A percentile compares a stretch with the other conserved stretches of the same genome.
phyloP scores from a whole-genome alignment of 139 green algal species.

The Zygnema circumcarinatum region DNA sequence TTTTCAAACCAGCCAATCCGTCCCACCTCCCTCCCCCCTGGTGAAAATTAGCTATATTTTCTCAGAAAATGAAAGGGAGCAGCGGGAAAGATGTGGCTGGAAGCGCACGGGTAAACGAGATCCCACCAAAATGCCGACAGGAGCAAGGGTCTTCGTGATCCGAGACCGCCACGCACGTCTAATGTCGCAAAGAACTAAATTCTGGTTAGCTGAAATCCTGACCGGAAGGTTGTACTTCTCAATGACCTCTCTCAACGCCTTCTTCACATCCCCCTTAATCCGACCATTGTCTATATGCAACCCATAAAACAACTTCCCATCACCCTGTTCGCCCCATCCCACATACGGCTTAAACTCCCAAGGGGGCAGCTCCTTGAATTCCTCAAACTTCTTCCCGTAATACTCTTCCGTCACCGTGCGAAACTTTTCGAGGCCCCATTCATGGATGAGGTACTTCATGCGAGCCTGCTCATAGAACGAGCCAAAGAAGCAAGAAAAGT shows the following conservation, averaged over 20 bases:
- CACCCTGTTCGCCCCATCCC: conserved; percentile 87
- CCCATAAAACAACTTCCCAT: conserved; percentile 72
- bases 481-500: background rate
- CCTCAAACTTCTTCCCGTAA: conserved; percentile 93
- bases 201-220: conserved; percentile 72
- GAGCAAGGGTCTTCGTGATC: conserved; percentile 45
- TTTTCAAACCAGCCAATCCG: too few relatives aligned
- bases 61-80: too few relatives aligned
- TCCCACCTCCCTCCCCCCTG: too few relatives aligned
- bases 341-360: conserved; percentile 97
- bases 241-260: conserved; percentile 65
- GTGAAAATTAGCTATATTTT: too few relatives aligned
- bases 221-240: conserved; percentile 69
- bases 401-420: conserved; percentile 93
- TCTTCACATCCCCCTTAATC: conserved; percentile 69
- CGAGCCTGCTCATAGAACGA: conserved; percentile 69
- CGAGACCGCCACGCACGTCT: conserved; percentile 66
- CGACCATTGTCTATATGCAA: conserved; percentile 91
- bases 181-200: conserved; percentile 95
- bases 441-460: conserved; percentile 97
- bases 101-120: background rate
- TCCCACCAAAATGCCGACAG: conserved; percentile 44
- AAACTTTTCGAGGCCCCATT: conserved; percentile 97
- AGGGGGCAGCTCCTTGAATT: conserved; percentile 84
- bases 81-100: too few relatives aligned